Evolutionary conservation across 768 basidiomycete genomes (phyloP).

Genomic region (Ramaria sp.): DNA sequence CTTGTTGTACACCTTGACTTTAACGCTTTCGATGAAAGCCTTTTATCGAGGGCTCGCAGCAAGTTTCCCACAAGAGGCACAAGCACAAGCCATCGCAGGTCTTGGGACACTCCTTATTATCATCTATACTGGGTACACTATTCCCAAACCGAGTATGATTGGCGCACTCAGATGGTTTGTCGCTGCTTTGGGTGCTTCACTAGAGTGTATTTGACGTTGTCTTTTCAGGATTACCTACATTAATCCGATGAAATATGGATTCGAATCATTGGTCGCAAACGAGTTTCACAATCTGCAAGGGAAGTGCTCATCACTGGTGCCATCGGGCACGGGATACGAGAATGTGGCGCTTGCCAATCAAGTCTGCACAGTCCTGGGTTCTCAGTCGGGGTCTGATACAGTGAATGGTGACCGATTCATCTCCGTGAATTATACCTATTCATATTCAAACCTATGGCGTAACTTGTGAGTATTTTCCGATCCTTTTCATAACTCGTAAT

Average conservation of each 20-base stretch:
- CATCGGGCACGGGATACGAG: conserved; percentile 53
- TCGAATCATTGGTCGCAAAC: conserved; percentile 67
- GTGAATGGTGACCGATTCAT: conserved; percentile 50
- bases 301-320: conserved; percentile 45
- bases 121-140: conserved; percentile 48
- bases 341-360: conserved; percentile 50
- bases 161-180: conserved; percentile 57
- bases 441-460: conserved; percentile 38
- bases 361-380: conserved; percentile 67
- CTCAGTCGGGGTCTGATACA: conserved; percentile 38
- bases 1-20: conserved; percentile 38
- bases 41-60: conserved; percentile 75
- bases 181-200: conserved; percentile 20
- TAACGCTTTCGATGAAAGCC: conserved; percentile 66
- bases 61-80: conserved; percentile 43
- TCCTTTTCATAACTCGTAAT: background rate
- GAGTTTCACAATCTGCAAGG: conserved; percentile 70
- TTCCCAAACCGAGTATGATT: conserved; percentile 53
- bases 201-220: conserved; percentile 21
- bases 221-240: conserved; percentile 22
- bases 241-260: conserved; percentile 60
- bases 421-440: conserved; percentile 30
- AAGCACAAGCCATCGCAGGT: conserved; percentile 51
- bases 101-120: conserved; percentile 39
- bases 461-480: conserved; percentile 22